Base-by-base conservation (phyloP, 164 flowering plant species). In the Nelumbo lutea region DNA sequence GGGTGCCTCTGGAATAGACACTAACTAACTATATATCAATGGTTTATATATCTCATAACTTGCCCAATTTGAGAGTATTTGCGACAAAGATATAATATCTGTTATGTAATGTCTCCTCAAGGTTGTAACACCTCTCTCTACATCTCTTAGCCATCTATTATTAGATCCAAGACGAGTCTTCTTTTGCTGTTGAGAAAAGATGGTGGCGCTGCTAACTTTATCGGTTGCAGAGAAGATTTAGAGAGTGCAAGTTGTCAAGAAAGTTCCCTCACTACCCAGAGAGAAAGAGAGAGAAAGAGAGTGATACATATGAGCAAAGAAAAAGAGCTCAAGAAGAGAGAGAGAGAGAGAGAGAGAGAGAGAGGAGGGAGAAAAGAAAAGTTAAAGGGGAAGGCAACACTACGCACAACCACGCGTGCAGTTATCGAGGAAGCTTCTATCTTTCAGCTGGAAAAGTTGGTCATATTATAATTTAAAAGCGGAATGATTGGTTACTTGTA, bases 361-460 rank as follows among this genome's bases (percentile, higher is more conserved):
- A 75, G 76, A 65, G 50, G 41, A 59, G 53, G 47, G 51, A 67
- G 41, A 7, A 27, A 10, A 51, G 55, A 51, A 6, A 51, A 73
- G 73, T 59, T 73, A 73, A 75, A 75, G 77, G 61, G n/a, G 14
- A 68, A 71, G 74, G 42, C 70, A 75, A 78, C 60, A 74, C 72
- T 70, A 77, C 87, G 86, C 85, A 84, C 88, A 81, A 77, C 86
- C 81, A 79, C 62, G 85, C 74, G 62, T 79, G 74, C 83, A 73
- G 61, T 77, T 64, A 71, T 79, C 88, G 87, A 88, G 83, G 88
- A 88, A 86, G 88, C 90, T 86, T 86, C 90, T 77, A 67, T 56
- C 85, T 81, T 82, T 85, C 69, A 64, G 65, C 10, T 27, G 48
- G 45, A 58, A 75, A 77, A 81, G 78, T 68, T 59, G 60, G 40